Conservation (phyloP, 768 basidiomycete genomes). For the Lentinula sp. region DNA sequence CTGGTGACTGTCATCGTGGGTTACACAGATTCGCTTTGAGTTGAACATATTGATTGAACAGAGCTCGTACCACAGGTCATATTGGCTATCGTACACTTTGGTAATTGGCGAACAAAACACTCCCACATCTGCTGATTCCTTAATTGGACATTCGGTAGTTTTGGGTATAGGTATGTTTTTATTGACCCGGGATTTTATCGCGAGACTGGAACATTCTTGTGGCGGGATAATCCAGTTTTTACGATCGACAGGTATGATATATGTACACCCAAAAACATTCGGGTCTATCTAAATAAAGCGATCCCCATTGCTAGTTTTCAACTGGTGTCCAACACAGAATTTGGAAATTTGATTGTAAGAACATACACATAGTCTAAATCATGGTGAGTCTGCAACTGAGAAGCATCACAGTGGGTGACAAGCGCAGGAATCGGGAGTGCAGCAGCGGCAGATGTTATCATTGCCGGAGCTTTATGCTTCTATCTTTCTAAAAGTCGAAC, state of each 20-base stretch:
- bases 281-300: constrained; percentile 4
- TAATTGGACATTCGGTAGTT: constrained; percentile 18
- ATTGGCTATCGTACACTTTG: constrained; percentile 34
- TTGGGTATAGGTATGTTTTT: constrained; percentile 32
- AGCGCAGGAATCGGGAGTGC: constrained; percentile 40
- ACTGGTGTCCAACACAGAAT: constrained; percentile 26
- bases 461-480: constrained; percentile 41
- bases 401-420: constrained; percentile 37
- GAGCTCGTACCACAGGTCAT: constrained; percentile 22
- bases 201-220: not conserved
- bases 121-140: not conserved
- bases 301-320: constrained; percentile 21
- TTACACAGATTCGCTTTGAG: not conserved
- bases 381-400: not conserved
- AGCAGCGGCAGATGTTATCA: constrained; percentile 43
- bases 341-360: constrained; percentile 29
- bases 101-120: constrained; percentile 19
- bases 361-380: not conserved
- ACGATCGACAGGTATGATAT: constrained; percentile 34
- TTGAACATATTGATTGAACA: not conserved
- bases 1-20: constrained; percentile 38
- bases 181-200: not conserved
- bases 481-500: constrained; percentile 41
- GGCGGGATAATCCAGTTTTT: constrained; percentile 27
- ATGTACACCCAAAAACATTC: not conserved